phyloP scores from a whole-genome alignment of 192 early-diverging fungal species.

The Hyaloraphidium curvatum region DNA sequence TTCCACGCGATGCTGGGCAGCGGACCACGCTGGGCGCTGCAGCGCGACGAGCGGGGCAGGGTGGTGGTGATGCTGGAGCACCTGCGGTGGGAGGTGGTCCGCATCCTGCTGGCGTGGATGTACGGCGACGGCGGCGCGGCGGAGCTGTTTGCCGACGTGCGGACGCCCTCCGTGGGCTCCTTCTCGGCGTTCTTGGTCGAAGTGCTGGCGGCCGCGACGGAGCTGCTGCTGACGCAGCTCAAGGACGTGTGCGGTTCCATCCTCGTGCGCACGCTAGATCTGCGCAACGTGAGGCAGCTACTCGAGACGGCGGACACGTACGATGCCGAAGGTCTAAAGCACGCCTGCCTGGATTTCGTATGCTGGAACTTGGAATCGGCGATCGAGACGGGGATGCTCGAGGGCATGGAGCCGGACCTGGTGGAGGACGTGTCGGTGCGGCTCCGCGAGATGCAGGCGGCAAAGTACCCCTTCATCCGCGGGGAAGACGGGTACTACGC shows the following conservation, averaged over 20 bases:
- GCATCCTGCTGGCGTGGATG: conserved; percentile 27
- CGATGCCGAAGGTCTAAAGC: no score
- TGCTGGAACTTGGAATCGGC: no score
- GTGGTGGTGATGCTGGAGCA: conserved; percentile 31
- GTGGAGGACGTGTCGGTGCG: no score
- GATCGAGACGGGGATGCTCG: no score
- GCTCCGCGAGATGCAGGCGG: no score
- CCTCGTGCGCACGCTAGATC: conserved; percentile 10
- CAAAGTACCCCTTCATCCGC: no score
- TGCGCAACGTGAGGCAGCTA: conserved; percentile 28
- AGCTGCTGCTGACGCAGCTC: conserved; percentile 30
- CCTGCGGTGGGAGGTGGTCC: conserved; percentile 23
- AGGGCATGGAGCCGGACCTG: no score
- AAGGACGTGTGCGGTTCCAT: conserved; percentile 16
- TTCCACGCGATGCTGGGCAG: conserved; percentile 38
- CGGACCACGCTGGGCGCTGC: conserved; percentile 25
- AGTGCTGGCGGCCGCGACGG: conserved; percentile 40
- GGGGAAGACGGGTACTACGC: no score
- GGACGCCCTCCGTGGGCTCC: conserved; percentile 17
- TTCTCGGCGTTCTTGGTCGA: conserved; percentile 30
- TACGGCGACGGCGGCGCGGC: conserved; percentile 29
- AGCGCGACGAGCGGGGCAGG: conserved; percentile 2
- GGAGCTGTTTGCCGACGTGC: conserved; percentile 17
- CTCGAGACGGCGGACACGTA: conserved; percentile 34
- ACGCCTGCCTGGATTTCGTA: no score